Evolutionary conservation across 1,284 basidiomycete genomes (phyloP).

Genomic region (Dichomitus squalens): DNA sequence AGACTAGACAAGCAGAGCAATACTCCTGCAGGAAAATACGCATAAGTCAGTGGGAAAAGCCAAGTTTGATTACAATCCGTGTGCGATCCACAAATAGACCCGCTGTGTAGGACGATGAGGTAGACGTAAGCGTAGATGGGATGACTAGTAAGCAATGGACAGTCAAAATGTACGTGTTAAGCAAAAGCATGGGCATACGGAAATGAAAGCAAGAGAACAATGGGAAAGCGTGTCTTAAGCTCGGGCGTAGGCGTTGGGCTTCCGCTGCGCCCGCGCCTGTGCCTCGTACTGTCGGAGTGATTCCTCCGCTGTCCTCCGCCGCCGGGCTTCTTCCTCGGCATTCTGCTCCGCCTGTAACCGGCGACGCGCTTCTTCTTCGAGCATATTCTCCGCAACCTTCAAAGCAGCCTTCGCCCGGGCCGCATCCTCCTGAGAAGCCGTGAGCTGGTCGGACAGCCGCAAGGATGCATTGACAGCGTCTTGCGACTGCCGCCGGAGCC

Average conservation of each 20-base stretch:
- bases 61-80: constrained; percentile 18
- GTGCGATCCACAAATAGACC: constrained; percentile 14
- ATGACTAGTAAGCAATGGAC: not conserved
- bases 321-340: constrained; percentile 51
- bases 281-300: constrained; percentile 35
- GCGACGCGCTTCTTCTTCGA: constrained; percentile 61
- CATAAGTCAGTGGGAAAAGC: constrained; percentile 19
- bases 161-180: not conserved
- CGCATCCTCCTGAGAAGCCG: constrained; percentile 60
- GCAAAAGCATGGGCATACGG: not conserved
- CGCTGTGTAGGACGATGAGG: constrained; percentile 4
- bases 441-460: constrained; percentile 64
- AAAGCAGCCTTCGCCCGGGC: constrained; percentile 54
- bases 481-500: constrained; percentile 60
- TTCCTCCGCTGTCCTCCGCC: constrained; percentile 55
- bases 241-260: constrained; percentile 24
- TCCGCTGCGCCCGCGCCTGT: constrained; percentile 26
- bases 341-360: constrained; percentile 59
- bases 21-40: constrained; percentile 17
- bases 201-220: constrained; percentile 4
- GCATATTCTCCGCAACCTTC: constrained; percentile 52
- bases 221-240: constrained; percentile 12
- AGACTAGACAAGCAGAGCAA: constrained; percentile 8
- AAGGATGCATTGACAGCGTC: constrained; percentile 64
- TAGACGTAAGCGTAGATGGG: constrained; percentile 4